These are phyloP conservation scores for Neocatenulostroma microsporum DNA, from an alignment of 2,329 filamentous ascomycete genomes.

Conservation along the genomic window DNA sequence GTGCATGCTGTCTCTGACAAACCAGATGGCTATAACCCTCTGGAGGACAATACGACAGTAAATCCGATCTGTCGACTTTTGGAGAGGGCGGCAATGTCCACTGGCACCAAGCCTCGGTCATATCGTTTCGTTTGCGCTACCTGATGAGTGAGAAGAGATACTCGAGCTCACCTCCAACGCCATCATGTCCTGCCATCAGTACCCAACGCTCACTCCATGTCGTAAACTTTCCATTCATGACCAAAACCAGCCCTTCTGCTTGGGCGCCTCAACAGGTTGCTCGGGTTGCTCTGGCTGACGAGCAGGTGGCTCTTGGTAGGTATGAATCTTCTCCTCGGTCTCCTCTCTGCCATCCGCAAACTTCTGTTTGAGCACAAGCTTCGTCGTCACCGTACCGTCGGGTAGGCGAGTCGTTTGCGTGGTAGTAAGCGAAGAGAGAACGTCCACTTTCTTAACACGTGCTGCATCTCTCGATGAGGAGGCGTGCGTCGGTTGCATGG, in stretches of 20 bases:
- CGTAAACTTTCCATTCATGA: conserved; percentile 3
- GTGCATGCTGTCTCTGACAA: too few species aligned
- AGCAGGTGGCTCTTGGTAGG: conserved; percentile 14
- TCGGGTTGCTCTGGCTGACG: conserved; percentile 6
- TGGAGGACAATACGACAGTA: too few species aligned
- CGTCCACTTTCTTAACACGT: conserved; percentile 16
- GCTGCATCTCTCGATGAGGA: neutral
- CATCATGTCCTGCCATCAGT: too few species aligned
- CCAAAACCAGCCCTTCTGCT: conserved; percentile 13
- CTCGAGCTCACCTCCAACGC: too few species aligned
- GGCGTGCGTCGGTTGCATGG: neutral
- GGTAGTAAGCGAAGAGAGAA: conserved; percentile 51
- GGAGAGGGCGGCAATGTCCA: too few species aligned
- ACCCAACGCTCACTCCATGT: neutral
- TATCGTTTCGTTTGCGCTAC: neutral
- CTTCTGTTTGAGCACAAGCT: conserved; percentile 49
- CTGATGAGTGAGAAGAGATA: neutral
- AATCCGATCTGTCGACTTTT: too few species aligned
- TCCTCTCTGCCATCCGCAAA: conserved; percentile 56
- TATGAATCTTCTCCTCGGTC: conserved; percentile 48
- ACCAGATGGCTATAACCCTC: too few species aligned
- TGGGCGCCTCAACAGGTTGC: conserved; percentile 6
- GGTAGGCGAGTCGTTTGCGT: conserved; percentile 48
- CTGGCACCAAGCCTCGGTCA: too few species aligned
- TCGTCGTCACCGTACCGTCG: conserved; percentile 53